Evolutionary conservation across 2,329 filamentous ascomycete genomes (phyloP).

Genomic region (Penicillium sp.): DNA sequence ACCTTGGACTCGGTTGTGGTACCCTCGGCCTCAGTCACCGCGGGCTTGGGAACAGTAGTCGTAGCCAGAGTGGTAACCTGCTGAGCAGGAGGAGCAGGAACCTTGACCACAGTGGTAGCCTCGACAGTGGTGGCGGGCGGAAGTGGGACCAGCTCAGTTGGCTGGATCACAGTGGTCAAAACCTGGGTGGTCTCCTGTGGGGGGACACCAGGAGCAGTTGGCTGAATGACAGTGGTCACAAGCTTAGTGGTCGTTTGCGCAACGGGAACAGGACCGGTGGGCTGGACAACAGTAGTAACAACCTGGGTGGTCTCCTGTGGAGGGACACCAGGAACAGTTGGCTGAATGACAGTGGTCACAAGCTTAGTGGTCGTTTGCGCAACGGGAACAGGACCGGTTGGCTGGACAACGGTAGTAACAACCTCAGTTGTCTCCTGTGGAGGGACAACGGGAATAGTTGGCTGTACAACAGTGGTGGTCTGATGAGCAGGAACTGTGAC

Average conservation of each 20-base stretch:
- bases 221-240: neutral
- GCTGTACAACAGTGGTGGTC: neutral
- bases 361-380: neutral
- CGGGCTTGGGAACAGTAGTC: neutral
- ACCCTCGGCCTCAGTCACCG: neutral
- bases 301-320: neutral
- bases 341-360: neutral
- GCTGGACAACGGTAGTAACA: neutral
- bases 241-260: neutral
- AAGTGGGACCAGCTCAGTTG: constrained; percentile 3
- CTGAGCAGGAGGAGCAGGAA: neutral
- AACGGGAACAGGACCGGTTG: neutral
- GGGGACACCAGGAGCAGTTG: neutral
- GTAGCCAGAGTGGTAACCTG: neutral
- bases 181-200: neutral
- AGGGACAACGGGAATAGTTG: neutral
- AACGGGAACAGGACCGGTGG: neutral
- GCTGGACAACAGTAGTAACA: neutral
- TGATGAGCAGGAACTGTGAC: neutral
- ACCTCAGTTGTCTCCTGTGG: neutral
- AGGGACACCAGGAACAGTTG: neutral
- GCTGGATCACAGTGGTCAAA: neutral
- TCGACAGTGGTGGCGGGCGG: neutral
- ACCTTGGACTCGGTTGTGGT: neutral
- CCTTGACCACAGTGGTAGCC: constrained; percentile 2